Base-by-base conservation (phyloP, 2,329 filamentous ascomycete genomes). In the Aureobasidium sp. region DNA sequence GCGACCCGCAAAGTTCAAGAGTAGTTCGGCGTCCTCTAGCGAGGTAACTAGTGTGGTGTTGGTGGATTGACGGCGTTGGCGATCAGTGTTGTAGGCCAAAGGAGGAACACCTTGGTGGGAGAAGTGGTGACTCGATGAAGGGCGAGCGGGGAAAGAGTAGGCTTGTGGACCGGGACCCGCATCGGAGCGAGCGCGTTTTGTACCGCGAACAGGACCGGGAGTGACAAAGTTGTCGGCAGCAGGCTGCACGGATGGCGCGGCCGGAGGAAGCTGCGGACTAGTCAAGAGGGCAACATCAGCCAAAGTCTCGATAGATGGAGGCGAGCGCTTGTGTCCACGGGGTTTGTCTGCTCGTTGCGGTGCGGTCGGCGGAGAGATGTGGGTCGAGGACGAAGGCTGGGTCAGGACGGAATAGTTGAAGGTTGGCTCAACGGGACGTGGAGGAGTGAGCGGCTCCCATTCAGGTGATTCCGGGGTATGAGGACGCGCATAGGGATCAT, bases 171-270 rank as follows among this genome's bases (percentile, higher is more conserved):
- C 78, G 17, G 76, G 74, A 57, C 81, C 73, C 66, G 81, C 76
- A 67, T 86, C 84, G 47, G 84, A 86, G 65, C 84, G 81, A 53
- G 82, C 79, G 45, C 85, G 80, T 72, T 87, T 87, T 52, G 73
- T 69, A 11, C 34, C 57, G 25, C 57, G 57, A 25, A 69, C 65
- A 45, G 66, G 66, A 36, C 71, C 72, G 48, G 68, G 64, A 45
- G 55, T 36, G 9, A 45, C 39, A 7, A 70, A 64, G 65, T 64
- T 63, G 56, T 60, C 42, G 7, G 65, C 58, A 39, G 67, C 62
- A 22, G 65, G 48, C 12, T 64, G 66, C 62, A 61, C 66, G 55
- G 61, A 17, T 37, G 45, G 39, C 29, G 62, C 52, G 15, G 57
- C 55, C 11, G 51, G 36, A 20, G 37, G 57, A 27, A 29, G 49